These are phyloP conservation scores for Leucocoprinus sp. DNA, from an alignment of 768 basidiomycete genomes.

Conservation along the genomic window DNA sequence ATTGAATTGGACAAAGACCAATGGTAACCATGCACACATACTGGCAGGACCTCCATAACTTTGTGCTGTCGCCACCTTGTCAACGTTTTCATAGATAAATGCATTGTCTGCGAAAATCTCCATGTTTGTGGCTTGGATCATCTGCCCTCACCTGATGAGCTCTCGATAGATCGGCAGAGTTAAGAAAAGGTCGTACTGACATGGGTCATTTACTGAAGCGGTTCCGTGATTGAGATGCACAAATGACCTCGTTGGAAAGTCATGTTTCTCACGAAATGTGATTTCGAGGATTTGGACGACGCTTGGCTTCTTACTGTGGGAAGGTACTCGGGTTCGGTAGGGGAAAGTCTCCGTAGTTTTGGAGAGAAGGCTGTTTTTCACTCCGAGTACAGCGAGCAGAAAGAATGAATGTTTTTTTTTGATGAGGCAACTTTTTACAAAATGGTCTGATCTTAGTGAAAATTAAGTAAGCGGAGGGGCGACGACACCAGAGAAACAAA, in stretches of 20 bases:
- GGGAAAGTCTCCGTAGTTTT: too few species aligned
- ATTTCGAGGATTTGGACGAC: slow-evolving; percentile 27
- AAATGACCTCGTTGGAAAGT: slow-evolving; percentile 33
- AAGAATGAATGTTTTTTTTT: too few species aligned
- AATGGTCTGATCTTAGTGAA: too few species aligned
- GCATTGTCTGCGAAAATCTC: slow-evolving; percentile 20
- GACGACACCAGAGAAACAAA: too few species aligned
- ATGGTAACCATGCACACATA: slow-evolving; percentile 17
- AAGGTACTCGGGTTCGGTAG: too few species aligned
- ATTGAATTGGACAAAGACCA: slow-evolving; percentile 23
- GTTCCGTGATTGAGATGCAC: slow-evolving; percentile 19
- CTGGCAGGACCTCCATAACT: slow-evolving; percentile 17
- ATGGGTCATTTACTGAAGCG: slow-evolving; percentile 27
- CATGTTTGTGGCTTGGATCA: slow-evolving; percentile 28
- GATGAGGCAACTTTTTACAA: too few species aligned
- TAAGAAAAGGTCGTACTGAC: slow-evolving; percentile 30
- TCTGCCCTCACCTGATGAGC: slow-evolving; percentile 26
- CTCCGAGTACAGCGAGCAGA: too few species aligned
- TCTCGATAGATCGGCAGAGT: slow-evolving; percentile 24
- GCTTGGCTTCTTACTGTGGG: slow-evolving; percentile 32
- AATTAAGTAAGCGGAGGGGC: too few species aligned
- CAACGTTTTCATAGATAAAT: slow-evolving; percentile 16
- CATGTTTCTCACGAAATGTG: slow-evolving; percentile 30
- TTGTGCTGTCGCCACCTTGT: not conserved
- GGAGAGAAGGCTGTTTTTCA: too few species aligned